Evolutionary conservation across 208 protist species (phyloP), one percentile per base, ranked within the genome.

Genomic region (Lotmaria passim): DNA sequence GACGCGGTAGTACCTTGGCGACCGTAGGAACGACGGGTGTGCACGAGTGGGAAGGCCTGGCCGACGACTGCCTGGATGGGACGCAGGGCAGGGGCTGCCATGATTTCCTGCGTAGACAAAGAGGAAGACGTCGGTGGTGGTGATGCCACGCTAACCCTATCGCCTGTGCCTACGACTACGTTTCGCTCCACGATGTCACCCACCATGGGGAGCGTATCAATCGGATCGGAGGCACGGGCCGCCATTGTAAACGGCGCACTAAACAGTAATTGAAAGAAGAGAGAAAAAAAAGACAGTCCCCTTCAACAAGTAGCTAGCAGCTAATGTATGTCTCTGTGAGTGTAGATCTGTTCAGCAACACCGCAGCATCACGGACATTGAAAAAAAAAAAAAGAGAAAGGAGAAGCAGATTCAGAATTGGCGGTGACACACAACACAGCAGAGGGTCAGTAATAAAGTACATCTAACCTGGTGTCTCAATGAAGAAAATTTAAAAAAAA

Each of bases 51-150:
- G 43, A 87, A 87, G 15, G 78, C 57, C 19, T 55, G 69, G 2
- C 82, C 82, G 34, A 78, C 55, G 26, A 82, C 56, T n/a, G 82
- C 82, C 19, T 73, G 69, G 46, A 87, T 73, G 17, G 82, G 74
- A 31, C 69, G 79, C n/a, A 87, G 64, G 15, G 39, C 24, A 23
- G 72, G 63, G 23, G 44, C 43, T n/a, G n/a, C n/a, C n/a, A n/a
- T n/a, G n/a, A n/a, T n/a, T n/a, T n/a, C n/a, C n/a, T n/a, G n/a
- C n/a, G n/a, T n/a, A n/a, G n/a, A n/a, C n/a, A n/a, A n/a, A n/a
- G n/a, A n/a, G n/a, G 19, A 33, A 23, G 38, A 14, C 12, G 60
- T 7, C 47, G 47, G 7, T 28, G 47, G 17, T 0, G 1, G 0
- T 12, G 6, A 3, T 6, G n/a, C 11, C 10, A 21, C 24, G 23